Percentiles rank a stretch among this genome's conserved stretches.
Evolutionary conservation across 2,329 filamentous ascomycete genomes (phyloP).

Genomic region (Fusarium albosuccineum): DNA sequence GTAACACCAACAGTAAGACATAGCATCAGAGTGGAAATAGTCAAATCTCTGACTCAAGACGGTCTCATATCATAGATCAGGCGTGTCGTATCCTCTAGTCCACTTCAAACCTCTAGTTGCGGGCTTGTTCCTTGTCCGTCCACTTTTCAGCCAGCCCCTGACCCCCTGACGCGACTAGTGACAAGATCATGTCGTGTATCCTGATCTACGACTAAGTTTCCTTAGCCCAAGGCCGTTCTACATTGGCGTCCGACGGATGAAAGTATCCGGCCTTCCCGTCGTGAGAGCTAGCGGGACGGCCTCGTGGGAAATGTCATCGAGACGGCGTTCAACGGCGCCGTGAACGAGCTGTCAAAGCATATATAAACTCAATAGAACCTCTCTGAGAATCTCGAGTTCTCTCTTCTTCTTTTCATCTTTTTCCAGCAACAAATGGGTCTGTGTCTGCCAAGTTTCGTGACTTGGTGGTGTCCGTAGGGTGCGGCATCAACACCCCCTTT

Average conservation of each 20-base stretch:
- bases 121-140: background rate
- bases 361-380: background rate
- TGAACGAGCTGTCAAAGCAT: background rate
- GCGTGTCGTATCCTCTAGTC: no score
- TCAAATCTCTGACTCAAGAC: no score
- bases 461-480: background rate
- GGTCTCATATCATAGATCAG: no score
- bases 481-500: conserved; percentile 21
- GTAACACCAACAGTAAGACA: no score
- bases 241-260: conserved; percentile 21
- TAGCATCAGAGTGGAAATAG: no score
- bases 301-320: conserved; percentile 9
- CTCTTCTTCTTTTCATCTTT: background rate
- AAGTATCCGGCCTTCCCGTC: background rate
- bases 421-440: background rate
- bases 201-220: conserved; percentile 20
- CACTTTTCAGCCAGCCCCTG: conserved; percentile 2
- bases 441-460: background rate
- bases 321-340: background rate
- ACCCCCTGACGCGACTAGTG: background rate
- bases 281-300: background rate
- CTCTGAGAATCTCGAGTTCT: background rate
- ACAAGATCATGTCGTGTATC: conserved; percentile 39
- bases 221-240: conserved; percentile 25
- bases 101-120: no score